Percentiles rank a stretch among this genome's conserved stretches.
These are phyloP conservation scores for Meyerozyma elateridarum DNA, from an alignment of 1,139 yeast genomes.

Conservation along the genomic window DNA sequence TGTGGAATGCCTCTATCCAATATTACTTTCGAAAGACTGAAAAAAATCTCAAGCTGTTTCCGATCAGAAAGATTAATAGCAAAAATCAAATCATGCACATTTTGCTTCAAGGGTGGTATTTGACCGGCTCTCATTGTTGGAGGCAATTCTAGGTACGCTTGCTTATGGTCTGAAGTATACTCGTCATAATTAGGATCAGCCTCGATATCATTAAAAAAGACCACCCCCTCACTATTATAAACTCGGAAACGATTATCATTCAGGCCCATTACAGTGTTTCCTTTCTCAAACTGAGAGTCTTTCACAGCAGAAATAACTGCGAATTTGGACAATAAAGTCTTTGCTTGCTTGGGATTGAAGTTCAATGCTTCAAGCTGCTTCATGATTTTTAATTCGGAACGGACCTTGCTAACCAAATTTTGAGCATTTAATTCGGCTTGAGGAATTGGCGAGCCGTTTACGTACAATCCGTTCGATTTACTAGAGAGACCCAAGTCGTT, in stretches of 20 bases:
- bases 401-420: slow-evolving; percentile 29
- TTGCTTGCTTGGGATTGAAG: slow-evolving; percentile 30
- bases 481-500: slow-evolving; percentile 30
- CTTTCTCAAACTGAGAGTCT: slow-evolving; percentile 31
- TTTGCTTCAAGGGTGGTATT: slow-evolving; percentile 66
- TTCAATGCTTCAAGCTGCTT: slow-evolving; percentile 31
- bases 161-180: slow-evolving; percentile 40
- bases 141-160: slow-evolving; percentile 28
- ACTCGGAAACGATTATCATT: slow-evolving; percentile 37
- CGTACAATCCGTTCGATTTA: slow-evolving; percentile 48
- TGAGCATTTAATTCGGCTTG: slow-evolving; percentile 41
- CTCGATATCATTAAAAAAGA: slow-evolving; percentile 77
- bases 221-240: slow-evolving; percentile 40
- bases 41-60: slow-evolving; percentile 42
- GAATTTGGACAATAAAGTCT: slow-evolving; percentile 38
- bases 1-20: slow-evolving; percentile 63
- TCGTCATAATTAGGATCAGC: slow-evolving; percentile 50
- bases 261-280: slow-evolving; percentile 30
- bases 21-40: slow-evolving; percentile 47
- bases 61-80: slow-evolving; percentile 59
- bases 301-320: slow-evolving; percentile 37
- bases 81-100: slow-evolving; percentile 71
- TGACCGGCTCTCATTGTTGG: slow-evolving; percentile 42
- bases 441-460: slow-evolving; percentile 58
- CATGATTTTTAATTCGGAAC: slow-evolving; percentile 32